These are phyloP conservation scores for Casaregolazyma suthepensis DNA, from an alignment of 1,139 yeast species.

Conservation along the genomic window DNA sequence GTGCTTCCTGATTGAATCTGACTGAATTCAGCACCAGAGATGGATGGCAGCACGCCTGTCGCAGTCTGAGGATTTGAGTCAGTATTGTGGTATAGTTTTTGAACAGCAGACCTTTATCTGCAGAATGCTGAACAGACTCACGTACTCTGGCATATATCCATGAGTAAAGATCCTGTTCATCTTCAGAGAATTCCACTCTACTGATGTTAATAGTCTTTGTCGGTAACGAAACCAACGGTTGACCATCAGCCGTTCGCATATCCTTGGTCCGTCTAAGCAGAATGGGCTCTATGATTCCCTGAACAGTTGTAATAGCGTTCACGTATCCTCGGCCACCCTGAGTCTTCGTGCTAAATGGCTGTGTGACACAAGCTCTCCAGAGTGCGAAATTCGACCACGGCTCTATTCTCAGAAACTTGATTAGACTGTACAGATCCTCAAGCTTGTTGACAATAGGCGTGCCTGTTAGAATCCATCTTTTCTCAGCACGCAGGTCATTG, in stretches of 20 bases:
- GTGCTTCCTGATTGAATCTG: slow-evolving; percentile 18
- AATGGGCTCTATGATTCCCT: slow-evolving; percentile 78
- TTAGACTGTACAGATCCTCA: slow-evolving; percentile 77
- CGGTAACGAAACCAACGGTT: slow-evolving; percentile 71
- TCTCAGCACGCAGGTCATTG: slow-evolving; percentile 52
- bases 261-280: slow-evolving; percentile 79
- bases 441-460: slow-evolving; percentile 88
- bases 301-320: slow-evolving; percentile 75
- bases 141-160: slow-evolving; percentile 68
- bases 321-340: slow-evolving; percentile 37
- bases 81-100: slow-evolving; percentile 73
- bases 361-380: slow-evolving; percentile 84
- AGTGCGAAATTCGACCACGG: slow-evolving; percentile 87
- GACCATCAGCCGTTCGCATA: slow-evolving; percentile 72
- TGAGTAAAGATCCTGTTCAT: slow-evolving; percentile 61
- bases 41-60: slow-evolving; percentile 88
- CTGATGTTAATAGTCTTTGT: slow-evolving; percentile 67
- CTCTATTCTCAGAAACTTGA: slow-evolving; percentile 67
- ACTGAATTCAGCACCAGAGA: slow-evolving; percentile 47
- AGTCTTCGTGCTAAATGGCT: slow-evolving; percentile 67
- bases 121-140: slow-evolving; percentile 57
- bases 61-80: slow-evolving; percentile 71
- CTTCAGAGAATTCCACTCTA: slow-evolving; percentile 56
- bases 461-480: slow-evolving; percentile 88
- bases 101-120: slow-evolving; percentile 60